Percentiles rank a stretch among this genome's conserved stretches.
Evolutionary conservation across 2,329 filamentous ascomycete species (phyloP).

Genomic region (Colletotrichum sp.): DNA sequence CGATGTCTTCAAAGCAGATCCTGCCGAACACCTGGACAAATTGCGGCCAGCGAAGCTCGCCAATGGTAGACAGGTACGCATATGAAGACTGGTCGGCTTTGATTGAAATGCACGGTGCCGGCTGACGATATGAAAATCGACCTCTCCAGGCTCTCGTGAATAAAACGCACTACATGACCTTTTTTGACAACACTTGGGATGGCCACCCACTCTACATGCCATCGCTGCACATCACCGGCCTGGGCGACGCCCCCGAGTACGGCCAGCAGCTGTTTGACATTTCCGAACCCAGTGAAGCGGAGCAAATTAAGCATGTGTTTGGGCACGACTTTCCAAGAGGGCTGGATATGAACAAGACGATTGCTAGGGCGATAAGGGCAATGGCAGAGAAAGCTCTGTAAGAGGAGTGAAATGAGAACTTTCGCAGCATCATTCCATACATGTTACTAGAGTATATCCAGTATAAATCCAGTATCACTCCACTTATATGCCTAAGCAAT

Average conservation of each 20-base stretch:
- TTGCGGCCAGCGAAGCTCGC: not conserved
- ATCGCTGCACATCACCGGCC: not conserved
- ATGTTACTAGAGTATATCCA: not conserved
- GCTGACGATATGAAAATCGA: not conserved
- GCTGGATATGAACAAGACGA: not conserved
- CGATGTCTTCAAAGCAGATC: not conserved
- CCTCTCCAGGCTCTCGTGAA: not conserved
- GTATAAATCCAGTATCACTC: not conserved
- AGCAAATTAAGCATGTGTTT: not conserved
- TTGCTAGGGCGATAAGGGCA: not conserved
- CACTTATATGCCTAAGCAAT: not conserved
- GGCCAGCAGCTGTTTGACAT: slow-evolving; percentile 1
- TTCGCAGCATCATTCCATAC: not conserved
- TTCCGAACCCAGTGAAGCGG: not conserved
- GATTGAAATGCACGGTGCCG: not conserved
- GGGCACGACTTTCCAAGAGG: not conserved
- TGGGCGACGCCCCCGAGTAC: not conserved
- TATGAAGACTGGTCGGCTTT: not conserved
- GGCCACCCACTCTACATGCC: slow-evolving; percentile 1
- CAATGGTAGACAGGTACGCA: not conserved
- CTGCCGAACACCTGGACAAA: not conserved
- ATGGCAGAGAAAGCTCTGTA: not conserved
- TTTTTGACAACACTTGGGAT: not conserved
- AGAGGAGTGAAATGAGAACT: not conserved
- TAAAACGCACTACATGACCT: not conserved